Conservation (phyloP, 1,284 basidiomycete genomes). For the Fomitopsis pinicola region DNA sequence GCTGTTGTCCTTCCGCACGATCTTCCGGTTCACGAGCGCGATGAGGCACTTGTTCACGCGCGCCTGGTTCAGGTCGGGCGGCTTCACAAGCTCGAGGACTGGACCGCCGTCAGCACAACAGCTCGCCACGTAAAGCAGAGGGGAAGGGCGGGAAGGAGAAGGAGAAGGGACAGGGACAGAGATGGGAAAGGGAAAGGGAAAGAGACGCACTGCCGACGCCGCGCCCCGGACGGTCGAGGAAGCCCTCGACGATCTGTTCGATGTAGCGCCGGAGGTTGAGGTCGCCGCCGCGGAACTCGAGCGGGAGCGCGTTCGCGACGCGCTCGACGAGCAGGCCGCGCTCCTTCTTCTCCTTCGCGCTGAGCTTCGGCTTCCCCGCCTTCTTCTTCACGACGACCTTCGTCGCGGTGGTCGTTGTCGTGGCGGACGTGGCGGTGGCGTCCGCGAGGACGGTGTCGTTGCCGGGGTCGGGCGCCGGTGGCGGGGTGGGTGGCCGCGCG, state of each 20-base stretch:
- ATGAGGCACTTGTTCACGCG: conserved; percentile 92
- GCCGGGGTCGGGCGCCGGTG: conserved; percentile 30
- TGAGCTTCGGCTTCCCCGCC: conserved; percentile 57
- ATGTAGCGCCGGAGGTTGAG: conserved; percentile 75
- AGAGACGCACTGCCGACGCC: conserved; percentile 48
- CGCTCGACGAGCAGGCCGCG: conserved; percentile 70
- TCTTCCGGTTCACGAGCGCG: conserved; percentile 84
- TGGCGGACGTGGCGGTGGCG: conserved; percentile 27
- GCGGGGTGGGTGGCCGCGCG: conserved; percentile 31
- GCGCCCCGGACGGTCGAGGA: conserved; percentile 53
- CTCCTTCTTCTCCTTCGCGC: conserved; percentile 80
- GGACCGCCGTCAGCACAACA: conserved; percentile 1
- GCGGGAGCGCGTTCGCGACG: conserved; percentile 75
- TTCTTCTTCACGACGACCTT: conserved; percentile 52
- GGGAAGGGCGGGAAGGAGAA: too few relatives aligned
- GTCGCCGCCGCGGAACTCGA: conserved; percentile 89
- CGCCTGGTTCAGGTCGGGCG: conserved; percentile 83
- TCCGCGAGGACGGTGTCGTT: conserved; percentile 31
- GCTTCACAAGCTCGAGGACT: conserved; percentile 80
- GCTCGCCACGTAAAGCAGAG: too few relatives aligned
- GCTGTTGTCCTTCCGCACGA: conserved; percentile 73
- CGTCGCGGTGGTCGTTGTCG: conserved; percentile 10
- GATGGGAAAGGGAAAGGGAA: neutral
- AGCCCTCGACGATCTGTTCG: conserved; percentile 70
- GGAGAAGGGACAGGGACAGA: neutral